phyloP scores from a whole-genome alignment of 2,329 filamentous ascomycete genomes.

The Pseudogymnoascus sp. region DNA sequence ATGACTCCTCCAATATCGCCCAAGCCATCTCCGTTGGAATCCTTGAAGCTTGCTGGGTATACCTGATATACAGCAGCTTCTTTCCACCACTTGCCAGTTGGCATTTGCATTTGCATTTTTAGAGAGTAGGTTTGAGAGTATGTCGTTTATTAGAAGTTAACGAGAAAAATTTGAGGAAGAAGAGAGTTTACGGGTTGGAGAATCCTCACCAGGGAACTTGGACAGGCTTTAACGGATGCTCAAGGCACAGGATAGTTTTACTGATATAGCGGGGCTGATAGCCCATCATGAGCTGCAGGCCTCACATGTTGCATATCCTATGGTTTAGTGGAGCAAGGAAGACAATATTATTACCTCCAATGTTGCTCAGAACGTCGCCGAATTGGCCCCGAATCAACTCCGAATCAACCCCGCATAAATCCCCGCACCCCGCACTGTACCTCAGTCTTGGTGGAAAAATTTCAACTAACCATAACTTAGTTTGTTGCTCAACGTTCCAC shows the following conservation, averaged over 20 bases:
- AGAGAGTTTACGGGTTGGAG: not conserved
- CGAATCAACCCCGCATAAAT: not conserved
- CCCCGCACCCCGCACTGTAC: constrained; percentile 1
- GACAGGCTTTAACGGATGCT: too few species aligned
- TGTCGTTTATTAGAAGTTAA: not conserved
- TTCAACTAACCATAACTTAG: not conserved
- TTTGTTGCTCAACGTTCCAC: not conserved
- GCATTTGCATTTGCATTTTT: not conserved
- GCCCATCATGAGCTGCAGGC: not conserved
- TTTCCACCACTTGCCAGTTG: constrained; percentile 43
- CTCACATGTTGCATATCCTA: not conserved
- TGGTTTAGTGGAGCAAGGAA: not conserved
- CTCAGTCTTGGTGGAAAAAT: not conserved
- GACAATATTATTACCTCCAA: not conserved
- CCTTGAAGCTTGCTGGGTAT: constrained; percentile 49
- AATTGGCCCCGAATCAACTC: not conserved
- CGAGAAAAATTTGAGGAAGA: not conserved
- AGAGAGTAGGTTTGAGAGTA: not conserved
- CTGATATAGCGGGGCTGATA: not conserved
- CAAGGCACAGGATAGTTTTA: not conserved
- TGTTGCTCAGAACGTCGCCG: not conserved
- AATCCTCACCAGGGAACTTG: too few species aligned
- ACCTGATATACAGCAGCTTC: constrained; percentile 49
- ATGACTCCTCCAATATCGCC: constrained; percentile 55
- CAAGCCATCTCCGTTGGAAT: constrained; percentile 49